Percentiles rank a stretch among this genome's conserved stretches.
Conservation (phyloP, 352 stramenopile species). For the Phytophthora pisi region DNA sequence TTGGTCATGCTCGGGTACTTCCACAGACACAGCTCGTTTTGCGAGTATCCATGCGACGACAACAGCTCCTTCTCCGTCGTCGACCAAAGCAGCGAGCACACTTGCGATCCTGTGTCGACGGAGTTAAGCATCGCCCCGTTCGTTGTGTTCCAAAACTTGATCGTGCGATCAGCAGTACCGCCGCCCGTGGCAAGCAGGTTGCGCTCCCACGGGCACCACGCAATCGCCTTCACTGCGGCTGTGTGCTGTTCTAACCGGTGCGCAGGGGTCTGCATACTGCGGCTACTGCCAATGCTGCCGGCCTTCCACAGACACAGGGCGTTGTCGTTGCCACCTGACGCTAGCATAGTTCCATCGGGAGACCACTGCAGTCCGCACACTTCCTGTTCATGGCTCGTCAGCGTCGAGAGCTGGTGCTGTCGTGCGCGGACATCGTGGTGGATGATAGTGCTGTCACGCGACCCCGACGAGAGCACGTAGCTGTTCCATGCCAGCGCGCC, state of each 20-base stretch:
- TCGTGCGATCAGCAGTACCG: conserved; percentile 97
- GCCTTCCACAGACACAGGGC: conserved; percentile 95
- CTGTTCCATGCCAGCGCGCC: conserved; percentile 97
- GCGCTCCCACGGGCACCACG: conserved; percentile 98
- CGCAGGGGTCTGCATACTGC: conserved; percentile 59
- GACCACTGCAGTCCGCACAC: conserved; percentile 98
- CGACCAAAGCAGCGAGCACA: conserved; percentile 97
- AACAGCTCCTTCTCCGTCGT: conserved; percentile 94
- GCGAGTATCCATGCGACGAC: conserved; percentile 97
- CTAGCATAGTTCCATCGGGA: conserved; percentile 94
- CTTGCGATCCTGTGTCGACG: conserved; percentile 98
- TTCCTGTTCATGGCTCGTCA: conserved; percentile 96
- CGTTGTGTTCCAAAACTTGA: conserved; percentile 99
- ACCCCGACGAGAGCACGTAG: conserved; percentile 93
- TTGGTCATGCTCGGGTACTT: conserved; percentile 99
- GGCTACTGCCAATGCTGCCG: conserved; percentile 82
- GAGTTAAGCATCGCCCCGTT: conserved; percentile 96
- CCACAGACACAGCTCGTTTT: conserved; percentile 99
- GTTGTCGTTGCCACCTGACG: conserved; percentile 99
- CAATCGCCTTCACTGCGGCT: conserved; percentile 98
- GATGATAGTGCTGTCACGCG: conserved; percentile 95
- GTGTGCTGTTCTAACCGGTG: conserved; percentile 95
- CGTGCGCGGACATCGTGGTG: conserved; percentile 75
- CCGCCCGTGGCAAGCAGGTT: conserved; percentile 97
- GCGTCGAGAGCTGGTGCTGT: conserved; percentile 88